Evolutionary conservation across 768 basidiomycete genomes (phyloP).

Genomic region (Tubosaeta sp.): DNA sequence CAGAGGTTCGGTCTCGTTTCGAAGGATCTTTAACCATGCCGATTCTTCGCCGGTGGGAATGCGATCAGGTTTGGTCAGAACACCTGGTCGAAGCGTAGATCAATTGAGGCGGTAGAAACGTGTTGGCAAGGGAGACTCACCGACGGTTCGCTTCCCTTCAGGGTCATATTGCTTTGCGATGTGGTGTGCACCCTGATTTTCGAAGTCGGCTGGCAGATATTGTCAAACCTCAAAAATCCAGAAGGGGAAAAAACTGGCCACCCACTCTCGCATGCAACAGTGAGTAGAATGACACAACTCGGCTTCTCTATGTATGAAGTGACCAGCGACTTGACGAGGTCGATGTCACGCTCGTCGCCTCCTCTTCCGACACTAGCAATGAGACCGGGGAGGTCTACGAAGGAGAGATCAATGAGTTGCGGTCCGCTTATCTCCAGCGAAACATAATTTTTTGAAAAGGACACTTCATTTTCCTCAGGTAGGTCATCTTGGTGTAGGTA

Average conservation of each 20-base stretch:
- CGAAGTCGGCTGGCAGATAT: constrained; percentile 61
- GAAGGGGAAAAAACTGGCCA: neutral
- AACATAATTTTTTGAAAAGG: constrained; percentile 55
- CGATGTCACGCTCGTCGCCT: constrained; percentile 54
- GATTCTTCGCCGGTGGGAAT: constrained; percentile 30
- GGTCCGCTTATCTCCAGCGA: constrained; percentile 56
- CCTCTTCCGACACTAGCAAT: constrained; percentile 51
- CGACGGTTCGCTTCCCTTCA: constrained; percentile 63
- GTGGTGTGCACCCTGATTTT: constrained; percentile 73
- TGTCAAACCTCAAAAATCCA: constrained; percentile 32
- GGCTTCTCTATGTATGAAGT: constrained; percentile 56
- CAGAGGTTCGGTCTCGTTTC: constrained; percentile 42
- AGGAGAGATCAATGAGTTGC: constrained; percentile 59
- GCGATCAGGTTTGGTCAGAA: constrained; percentile 68
- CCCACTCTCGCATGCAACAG: constrained; percentile 45
- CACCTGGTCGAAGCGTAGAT: constrained; percentile 6
- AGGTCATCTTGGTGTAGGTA: constrained; percentile 15
- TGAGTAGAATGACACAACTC: constrained; percentile 66
- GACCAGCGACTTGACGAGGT: constrained; percentile 56
- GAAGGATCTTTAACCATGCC: constrained; percentile 52
- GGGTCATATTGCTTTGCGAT: constrained; percentile 59
- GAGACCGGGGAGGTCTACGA: constrained; percentile 61
- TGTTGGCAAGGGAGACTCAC: constrained; percentile 42
- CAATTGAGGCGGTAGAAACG: constrained; percentile 40
- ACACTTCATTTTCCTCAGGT: constrained; percentile 15